These are phyloP conservation scores for Backusella macrospora DNA, from an alignment of 192 early-diverging fungal species.

Conservation along the genomic window DNA sequence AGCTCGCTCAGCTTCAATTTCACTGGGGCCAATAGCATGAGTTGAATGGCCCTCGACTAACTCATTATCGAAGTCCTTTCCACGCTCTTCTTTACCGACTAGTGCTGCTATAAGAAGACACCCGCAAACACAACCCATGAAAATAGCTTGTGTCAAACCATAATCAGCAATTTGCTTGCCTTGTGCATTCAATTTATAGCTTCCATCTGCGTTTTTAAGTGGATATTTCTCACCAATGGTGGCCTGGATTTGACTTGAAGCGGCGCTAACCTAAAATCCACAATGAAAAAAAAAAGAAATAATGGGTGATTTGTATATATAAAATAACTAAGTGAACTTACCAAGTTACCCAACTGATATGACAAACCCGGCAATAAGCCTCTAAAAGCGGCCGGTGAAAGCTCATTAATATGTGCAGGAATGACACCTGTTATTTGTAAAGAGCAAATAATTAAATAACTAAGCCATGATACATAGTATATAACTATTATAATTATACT, in stretches of 20 bases:
- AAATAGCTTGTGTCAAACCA: constrained; percentile 58
- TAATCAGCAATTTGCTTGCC: constrained; percentile 47
- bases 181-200: constrained; percentile 15
- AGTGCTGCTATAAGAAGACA: constrained; percentile 33
- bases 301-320: neutral
- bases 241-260: constrained; percentile 47
- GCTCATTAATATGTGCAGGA: constrained; percentile 69
- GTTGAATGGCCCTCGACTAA: constrained; percentile 18
- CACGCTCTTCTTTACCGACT: constrained; percentile 61
- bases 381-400: constrained; percentile 68
- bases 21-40: neutral
- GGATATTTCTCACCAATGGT: constrained; percentile 41
- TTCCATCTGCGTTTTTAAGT: constrained; percentile 21
- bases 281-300: neutral
- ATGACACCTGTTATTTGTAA: constrained; percentile 62
- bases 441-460: neutral
- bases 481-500: neutral
- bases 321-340: constrained; percentile 48
- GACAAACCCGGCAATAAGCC: constrained; percentile 72
- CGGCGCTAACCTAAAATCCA: constrained; percentile 40
- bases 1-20: constrained; percentile 8
- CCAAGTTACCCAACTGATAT: constrained; percentile 77
- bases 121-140: constrained; percentile 52
- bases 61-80: constrained; percentile 49
- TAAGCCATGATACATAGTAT: neutral